Base-by-base conservation (phyloP, 2,329 filamentous ascomycete species). In the Epichloe sp. region DNA sequence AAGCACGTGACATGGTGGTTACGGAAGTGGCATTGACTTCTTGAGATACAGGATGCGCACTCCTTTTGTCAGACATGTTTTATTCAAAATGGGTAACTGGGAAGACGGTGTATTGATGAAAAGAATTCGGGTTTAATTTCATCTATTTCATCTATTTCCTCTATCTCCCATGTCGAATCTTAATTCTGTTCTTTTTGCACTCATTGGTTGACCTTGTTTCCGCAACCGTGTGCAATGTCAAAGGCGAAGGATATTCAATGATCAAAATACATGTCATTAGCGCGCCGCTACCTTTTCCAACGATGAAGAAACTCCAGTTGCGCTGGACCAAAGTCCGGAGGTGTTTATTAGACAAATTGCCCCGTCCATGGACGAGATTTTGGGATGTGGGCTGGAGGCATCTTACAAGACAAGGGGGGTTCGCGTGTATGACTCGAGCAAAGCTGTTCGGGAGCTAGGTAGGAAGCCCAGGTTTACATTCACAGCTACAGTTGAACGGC, bases 371-470 rank as follows among this genome's bases (percentile, higher is more conserved):
- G 58, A 55, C 5, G 55, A 52, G 0, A 62, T 68, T 1, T 69
- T 72, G 44, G 52, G 48, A 54, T 4, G 59, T 57, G 44, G 62
- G 61, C 1, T 74, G 71, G 71, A 58, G 44, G 12, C 68, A 67
- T 35, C 55, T 72, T 19, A 46, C 52, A 15, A 58, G 70, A 26
- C 23, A 26, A 26, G 0, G 6, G 6, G 37, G 71, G 23, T 0
- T 49, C 58, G 72, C 0, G 71, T 74, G 14, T 75, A 75, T 52
- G 71, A 74, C 55, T 70, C 70, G 12, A 59, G 62, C 49, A 66
- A 61, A 57, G 69, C 70, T 1, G 58, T 71, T 5, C 50, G 56
- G 21, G 21, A 21, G 21, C 21, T 21, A 21, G 21, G 21, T 21
- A 5, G 21, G 21, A 21, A 21, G 21, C 21, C 21, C 0, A 57